These are phyloP conservation scores for Phytophthora brassicae DNA, from an alignment of 352 stramenopile species.

Conservation along the genomic window DNA sequence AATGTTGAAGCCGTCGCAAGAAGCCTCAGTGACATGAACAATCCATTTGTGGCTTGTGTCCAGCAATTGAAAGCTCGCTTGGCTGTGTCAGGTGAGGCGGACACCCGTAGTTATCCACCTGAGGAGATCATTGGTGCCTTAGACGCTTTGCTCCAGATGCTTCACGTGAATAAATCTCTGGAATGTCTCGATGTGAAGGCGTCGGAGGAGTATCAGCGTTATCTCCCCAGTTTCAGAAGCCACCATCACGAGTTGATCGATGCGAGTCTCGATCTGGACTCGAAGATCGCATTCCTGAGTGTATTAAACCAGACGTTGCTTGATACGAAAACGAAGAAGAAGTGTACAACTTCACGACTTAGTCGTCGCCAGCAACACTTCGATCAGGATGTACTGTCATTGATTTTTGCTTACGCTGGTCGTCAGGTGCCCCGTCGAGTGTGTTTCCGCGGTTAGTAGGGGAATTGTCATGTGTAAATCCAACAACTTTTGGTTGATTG, in stretches of 20 bases:
- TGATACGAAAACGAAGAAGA: not conserved
- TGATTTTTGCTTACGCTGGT: not conserved
- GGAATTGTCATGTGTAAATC: too few relatives aligned
- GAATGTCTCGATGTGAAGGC: slow-evolving; percentile 15
- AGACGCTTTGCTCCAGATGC: slow-evolving; percentile 11
- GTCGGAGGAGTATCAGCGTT: slow-evolving; percentile 5
- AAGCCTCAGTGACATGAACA: slow-evolving; percentile 7
- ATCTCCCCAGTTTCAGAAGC: slow-evolving; percentile 5
- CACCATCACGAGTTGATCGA: slow-evolving; percentile 19
- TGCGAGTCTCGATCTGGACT: slow-evolving; percentile 3
- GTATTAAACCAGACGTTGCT: not conserved
- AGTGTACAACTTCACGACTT: not conserved
- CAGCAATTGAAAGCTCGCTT: slow-evolving; percentile 9
- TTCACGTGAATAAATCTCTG: slow-evolving; percentile 14
- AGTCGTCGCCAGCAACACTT: not conserved
- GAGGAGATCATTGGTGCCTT: not conserved
- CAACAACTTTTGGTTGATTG: too few relatives aligned
- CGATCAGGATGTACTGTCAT: not conserved
- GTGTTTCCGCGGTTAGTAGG: not conserved
- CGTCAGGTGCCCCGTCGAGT: not conserved
- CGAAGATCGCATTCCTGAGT: slow-evolving; percentile 19
- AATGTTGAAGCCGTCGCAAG: slow-evolving; percentile 9
- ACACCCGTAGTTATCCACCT: not conserved
- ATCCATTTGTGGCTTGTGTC: slow-evolving; percentile 14
- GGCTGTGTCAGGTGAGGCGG: not conserved